Evolutionary conservation across 768 basidiomycete species (phyloP).

Genomic region (Mycena olivaceomarginata): DNA sequence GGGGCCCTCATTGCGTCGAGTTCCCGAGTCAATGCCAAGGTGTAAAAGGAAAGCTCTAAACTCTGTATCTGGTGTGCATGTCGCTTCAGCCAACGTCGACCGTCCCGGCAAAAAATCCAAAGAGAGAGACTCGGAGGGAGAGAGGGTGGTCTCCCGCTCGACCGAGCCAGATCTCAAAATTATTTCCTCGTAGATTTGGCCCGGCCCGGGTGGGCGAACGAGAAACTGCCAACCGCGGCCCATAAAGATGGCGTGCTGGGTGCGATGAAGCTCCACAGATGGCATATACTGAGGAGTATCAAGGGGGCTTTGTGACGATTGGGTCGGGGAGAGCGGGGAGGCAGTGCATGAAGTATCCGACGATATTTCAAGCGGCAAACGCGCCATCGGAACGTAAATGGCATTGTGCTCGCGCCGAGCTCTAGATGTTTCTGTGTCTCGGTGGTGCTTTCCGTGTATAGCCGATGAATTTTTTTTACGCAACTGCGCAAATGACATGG

Average conservation of each 20-base stretch:
- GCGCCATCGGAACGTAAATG: not conserved
- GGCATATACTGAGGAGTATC: not conserved
- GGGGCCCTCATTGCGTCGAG: not conserved
- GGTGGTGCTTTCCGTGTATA: too few relatives aligned
- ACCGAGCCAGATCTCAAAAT: not conserved
- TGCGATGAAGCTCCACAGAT: not conserved
- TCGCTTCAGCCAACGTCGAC: not conserved
- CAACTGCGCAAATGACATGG: too few relatives aligned
- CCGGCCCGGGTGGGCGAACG: not conserved
- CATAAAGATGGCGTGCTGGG: not conserved
- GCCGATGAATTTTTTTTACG: too few relatives aligned
- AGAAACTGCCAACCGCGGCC: not conserved
- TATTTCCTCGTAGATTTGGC: not conserved
- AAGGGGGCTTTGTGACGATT: not conserved
- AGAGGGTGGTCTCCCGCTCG: not conserved
- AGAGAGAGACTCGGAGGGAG: not conserved
- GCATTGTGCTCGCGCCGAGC: not conserved
- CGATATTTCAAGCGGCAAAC: not conserved
- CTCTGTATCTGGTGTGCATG: not conserved
- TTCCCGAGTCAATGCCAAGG: too few relatives aligned
- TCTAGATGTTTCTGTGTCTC: too few relatives aligned
- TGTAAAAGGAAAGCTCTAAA: not conserved
- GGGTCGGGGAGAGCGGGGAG: not conserved
- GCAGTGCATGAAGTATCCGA: not conserved
- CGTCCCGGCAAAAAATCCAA: not conserved